A percentile compares a stretch with the other conserved stretches of the same genome.
Conservation (phyloP, 805 yeast species). For the Kluyveromyces aestuarii region DNA sequence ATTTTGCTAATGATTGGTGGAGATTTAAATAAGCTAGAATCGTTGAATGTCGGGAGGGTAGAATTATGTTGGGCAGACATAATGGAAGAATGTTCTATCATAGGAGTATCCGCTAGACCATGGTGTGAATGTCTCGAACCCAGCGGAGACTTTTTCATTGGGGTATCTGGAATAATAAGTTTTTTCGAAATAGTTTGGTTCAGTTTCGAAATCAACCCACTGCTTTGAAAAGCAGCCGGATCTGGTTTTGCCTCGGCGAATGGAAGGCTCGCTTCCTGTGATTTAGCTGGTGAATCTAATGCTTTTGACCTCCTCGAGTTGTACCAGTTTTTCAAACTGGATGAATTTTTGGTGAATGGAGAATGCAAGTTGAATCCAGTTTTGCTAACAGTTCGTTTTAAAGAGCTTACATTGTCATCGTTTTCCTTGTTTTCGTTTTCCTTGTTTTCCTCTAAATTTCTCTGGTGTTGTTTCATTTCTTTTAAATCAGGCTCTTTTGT, state of each 20-base stretch:
- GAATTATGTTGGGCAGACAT: conserved; percentile 9
- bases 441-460: conserved; percentile 10
- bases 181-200: conserved; percentile 14
- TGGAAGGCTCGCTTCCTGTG: not conserved
- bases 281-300: conserved; percentile 12
- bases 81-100: conserved; percentile 5
- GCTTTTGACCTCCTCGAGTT: conserved; percentile 6
- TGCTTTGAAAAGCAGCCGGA: conserved; percentile 19
- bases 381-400: conserved; percentile 21
- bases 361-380: conserved; percentile 17
- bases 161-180: conserved; percentile 23
- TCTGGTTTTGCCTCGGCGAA: conserved; percentile 19
- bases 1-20: conserved; percentile 3
- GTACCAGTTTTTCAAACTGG: not conserved
- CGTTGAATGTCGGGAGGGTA: conserved; percentile 5
- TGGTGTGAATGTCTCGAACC: conserved; percentile 5
- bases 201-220: conserved; percentile 24
- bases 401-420: conserved; percentile 17
- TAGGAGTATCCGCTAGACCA: not conserved
- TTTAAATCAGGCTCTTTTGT: conserved; percentile 19
- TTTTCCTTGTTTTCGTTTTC: conserved; percentile 10
- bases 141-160: conserved; percentile 25
- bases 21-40: conserved; percentile 1
- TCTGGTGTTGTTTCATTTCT: conserved; percentile 6
- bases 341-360: conserved; percentile 22